phyloP scores from a whole-genome alignment of 2,329 filamentous ascomycete genomes.

The Aspergillus puulaauensis region DNA sequence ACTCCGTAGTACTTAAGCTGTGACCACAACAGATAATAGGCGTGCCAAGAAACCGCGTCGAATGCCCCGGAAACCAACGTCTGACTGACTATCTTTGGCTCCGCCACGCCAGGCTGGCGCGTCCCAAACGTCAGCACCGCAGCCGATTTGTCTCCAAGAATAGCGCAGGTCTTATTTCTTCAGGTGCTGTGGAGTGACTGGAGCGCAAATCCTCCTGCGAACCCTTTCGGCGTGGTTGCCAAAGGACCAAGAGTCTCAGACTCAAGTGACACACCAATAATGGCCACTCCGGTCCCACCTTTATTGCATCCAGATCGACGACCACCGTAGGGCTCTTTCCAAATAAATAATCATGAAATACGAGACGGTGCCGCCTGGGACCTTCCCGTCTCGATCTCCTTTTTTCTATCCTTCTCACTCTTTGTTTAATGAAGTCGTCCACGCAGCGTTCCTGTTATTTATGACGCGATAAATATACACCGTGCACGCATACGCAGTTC shows the following conservation, averaged over 20 bases:
- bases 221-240: too few relatives aligned
- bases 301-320: constrained; percentile 7
- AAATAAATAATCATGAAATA: constrained; percentile 4
- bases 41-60: constrained; percentile 6
- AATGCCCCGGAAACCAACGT: background rate
- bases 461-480: background rate
- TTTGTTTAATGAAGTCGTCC: background rate
- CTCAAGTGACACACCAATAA: constrained; percentile 5
- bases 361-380: background rate
- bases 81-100: background rate
- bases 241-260: background rate
- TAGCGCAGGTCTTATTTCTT: background rate
- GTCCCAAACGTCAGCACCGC: constrained; percentile 11
- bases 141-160: constrained; percentile 11
- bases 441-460: background rate
- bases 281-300: constrained; percentile 1
- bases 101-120: constrained; percentile 12
- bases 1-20: too few relatives aligned
- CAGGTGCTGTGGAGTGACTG: background rate
- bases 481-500: background rate
- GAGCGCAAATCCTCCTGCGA: background rate
- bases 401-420: background rate
- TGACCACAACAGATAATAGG: background rate
- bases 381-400: background rate
- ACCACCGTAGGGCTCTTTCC: background rate